Conservation (phyloP, 2,329 filamentous ascomycete genomes). For the Hypoxylon sp. region DNA sequence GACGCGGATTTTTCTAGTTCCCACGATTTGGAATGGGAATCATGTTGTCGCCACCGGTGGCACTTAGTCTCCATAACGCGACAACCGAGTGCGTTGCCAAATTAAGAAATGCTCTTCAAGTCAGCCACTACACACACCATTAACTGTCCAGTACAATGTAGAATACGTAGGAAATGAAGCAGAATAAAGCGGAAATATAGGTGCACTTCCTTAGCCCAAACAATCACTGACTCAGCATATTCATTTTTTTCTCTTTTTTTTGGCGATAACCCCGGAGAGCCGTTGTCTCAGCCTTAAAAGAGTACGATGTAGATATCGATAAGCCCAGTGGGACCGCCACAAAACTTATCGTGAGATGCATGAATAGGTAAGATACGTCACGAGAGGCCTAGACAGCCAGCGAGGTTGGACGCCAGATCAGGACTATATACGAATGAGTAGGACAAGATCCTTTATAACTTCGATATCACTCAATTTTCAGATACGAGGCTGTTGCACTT, state of each 20-base stretch:
- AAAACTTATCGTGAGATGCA: neutral
- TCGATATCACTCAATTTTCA: constrained; percentile 1
- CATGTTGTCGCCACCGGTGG: constrained; percentile 6
- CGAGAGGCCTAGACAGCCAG: neutral
- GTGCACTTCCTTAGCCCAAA: too few relatives aligned
- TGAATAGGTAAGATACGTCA: neutral
- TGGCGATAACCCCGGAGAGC: too few relatives aligned
- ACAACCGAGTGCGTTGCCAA: neutral
- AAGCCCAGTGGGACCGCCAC: neutral
- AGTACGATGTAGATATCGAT: neutral
- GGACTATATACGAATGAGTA: neutral
- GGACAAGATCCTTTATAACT: neutral
- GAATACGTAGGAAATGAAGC: neutral
- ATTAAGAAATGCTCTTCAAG: neutral
- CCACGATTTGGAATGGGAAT: constrained; percentile 1
- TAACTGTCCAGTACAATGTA: neutral
- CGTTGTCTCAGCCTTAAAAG: neutral
- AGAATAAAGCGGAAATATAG: too few relatives aligned
- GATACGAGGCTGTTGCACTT: constrained; percentile 1
- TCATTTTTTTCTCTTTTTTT: too few relatives aligned
- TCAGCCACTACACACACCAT: neutral
- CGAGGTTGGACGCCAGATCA: neutral
- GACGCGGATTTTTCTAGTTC: neutral
- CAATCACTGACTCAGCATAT: too few relatives aligned
- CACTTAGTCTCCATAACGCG: neutral